Percentiles rank a stretch among this genome's conserved stretches.
Evolutionary conservation across 805 yeast genomes (phyloP).

Genomic region (Vanderwaltozyma polyspora): DNA sequence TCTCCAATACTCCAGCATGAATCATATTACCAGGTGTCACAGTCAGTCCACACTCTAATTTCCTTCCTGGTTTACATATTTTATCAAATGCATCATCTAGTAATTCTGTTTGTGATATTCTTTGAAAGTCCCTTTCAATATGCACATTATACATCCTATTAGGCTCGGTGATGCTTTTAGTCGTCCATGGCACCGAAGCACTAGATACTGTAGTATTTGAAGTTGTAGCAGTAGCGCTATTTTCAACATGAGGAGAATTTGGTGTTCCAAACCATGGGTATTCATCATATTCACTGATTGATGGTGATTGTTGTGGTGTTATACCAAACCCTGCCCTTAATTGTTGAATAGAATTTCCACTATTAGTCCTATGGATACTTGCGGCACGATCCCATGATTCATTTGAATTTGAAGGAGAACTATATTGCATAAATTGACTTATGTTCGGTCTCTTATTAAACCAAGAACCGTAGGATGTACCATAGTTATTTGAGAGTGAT

Average conservation of each 20-base stretch:
- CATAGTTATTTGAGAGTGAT: conserved; percentile 27
- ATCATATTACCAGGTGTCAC: conserved; percentile 11
- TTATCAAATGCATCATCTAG: conserved; percentile 22
- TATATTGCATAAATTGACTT: conserved; percentile 13
- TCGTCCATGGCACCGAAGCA: not conserved
- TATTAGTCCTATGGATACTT: conserved; percentile 17
- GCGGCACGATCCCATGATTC: conserved; percentile 16
- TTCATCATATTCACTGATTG: conserved; percentile 29
- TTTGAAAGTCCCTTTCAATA: conserved; percentile 18
- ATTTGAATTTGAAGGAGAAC: conserved; percentile 16
- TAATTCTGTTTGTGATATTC: conserved; percentile 17
- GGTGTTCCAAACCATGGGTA: conserved; percentile 31
- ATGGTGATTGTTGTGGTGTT: conserved; percentile 30
- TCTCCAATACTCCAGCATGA: conserved; percentile 21
- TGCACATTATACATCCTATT: conserved; percentile 8
- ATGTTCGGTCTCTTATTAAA: conserved; percentile 20
- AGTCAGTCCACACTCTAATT: not conserved
- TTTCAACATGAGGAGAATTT: conserved; percentile 17
- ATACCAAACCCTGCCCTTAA: not conserved
- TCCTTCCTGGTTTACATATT: conserved; percentile 6
- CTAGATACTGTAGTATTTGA: not conserved
- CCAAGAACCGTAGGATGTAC: conserved; percentile 27
- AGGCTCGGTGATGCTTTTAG: not conserved
- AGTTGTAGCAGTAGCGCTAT: not conserved
- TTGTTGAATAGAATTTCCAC: conserved; percentile 8